Conservation (phyloP, 2,329 filamentous ascomycete genomes). For the Aspergillus nomiae region DNA sequence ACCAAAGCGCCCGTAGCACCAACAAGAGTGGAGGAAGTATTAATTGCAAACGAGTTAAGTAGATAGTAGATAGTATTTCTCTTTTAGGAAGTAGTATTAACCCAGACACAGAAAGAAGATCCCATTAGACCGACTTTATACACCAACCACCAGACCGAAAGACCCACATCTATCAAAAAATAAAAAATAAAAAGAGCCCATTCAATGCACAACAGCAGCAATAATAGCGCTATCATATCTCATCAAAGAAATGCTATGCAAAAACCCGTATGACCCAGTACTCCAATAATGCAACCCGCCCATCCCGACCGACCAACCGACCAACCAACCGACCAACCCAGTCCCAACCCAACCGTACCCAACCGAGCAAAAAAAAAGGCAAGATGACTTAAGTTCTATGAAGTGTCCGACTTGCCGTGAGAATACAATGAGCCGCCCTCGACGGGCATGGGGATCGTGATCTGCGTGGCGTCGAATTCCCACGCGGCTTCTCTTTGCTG, state of each 20-base stretch:
- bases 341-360: too few species aligned
- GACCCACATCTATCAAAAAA: neutral
- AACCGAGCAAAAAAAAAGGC: neutral
- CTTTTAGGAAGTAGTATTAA: neutral
- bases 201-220: constrained; percentile 1
- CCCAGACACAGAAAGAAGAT: neutral
- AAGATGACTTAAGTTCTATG: neutral
- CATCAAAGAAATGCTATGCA: neutral
- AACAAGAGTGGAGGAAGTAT: neutral
- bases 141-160: neutral
- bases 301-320: constrained; percentile 3
- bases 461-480: constrained; percentile 40
- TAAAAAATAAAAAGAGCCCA: neutral
- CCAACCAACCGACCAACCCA: constrained; percentile 11
- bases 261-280: neutral
- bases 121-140: neutral
- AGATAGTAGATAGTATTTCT: neutral
- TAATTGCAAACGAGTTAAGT: neutral
- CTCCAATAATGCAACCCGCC: constrained; percentile 17
- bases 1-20: too few species aligned
- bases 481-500: constrained; percentile 34
- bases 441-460: constrained; percentile 31
- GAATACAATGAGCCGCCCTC: constrained; percentile 30
- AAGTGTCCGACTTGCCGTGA: constrained; percentile 22
- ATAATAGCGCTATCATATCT: constrained; percentile 5